These are phyloP conservation scores for Plantago coronopus DNA, from an alignment of 305 asterid genomes.

Conservation along the genomic window DNA sequence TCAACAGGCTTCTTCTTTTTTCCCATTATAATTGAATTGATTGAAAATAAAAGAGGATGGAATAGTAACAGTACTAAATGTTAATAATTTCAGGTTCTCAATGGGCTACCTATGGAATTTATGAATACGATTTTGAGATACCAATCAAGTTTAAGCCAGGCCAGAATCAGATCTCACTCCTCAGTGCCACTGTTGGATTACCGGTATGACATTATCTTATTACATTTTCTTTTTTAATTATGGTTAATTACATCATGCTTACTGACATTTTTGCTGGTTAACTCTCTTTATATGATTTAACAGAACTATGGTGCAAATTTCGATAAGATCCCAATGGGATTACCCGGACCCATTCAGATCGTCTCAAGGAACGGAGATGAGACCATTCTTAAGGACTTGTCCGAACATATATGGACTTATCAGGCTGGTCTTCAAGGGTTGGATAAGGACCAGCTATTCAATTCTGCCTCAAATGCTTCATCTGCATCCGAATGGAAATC, in stretches of 20 bases:
- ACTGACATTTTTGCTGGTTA: no score
- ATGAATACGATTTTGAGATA: slow-evolving; percentile 34
- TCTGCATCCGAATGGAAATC: slow-evolving; percentile 37
- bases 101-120: slow-evolving; percentile 41
- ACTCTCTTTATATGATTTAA: neutral
- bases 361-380: slow-evolving; percentile 49
- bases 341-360: slow-evolving; percentile 58
- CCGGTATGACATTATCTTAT: slow-evolving; percentile 19
- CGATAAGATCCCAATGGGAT: slow-evolving; percentile 36
- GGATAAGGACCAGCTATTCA: slow-evolving; percentile 14
- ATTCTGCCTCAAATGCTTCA: neutral
- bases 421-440: slow-evolving; percentile 50
- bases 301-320: slow-evolving; percentile 59
- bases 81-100: slow-evolving; percentile 36
- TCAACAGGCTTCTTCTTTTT: neutral
- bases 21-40: no score
- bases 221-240: neutral
- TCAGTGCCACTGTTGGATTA: slow-evolving; percentile 67
- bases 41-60: no score
- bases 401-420: slow-evolving; percentile 57
- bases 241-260: no score
- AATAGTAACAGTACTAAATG: no score
- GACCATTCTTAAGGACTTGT: slow-evolving; percentile 47
- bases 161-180: slow-evolving; percentile 49
- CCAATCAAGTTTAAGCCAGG: slow-evolving; percentile 39